Conservation (phyloP, 495 filamentous ascomycete genomes). For the Geopyxis carbonaria region DNA sequence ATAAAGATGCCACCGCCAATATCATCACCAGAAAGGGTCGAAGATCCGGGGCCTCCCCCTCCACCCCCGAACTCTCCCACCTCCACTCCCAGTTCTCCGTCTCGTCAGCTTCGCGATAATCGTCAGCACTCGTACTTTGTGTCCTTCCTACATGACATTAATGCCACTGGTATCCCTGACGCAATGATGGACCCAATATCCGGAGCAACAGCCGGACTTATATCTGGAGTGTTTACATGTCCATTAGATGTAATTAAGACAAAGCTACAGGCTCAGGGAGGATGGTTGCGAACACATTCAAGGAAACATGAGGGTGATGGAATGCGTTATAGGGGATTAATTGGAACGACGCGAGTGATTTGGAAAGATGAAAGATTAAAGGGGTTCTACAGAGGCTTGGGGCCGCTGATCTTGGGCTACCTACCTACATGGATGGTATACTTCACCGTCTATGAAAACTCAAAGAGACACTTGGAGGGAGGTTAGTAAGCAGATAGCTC, state of each 20-base stretch:
- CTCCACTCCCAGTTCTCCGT: too few species aligned
- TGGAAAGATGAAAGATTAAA: constrained; percentile 73
- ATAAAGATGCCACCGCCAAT: too few species aligned
- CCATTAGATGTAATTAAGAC: constrained; percentile 99
- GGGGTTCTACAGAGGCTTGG: constrained; percentile 84
- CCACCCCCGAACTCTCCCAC: too few species aligned
- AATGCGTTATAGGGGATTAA: constrained; percentile 58
- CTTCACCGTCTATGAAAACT: constrained; percentile 83
- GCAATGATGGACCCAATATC: too few species aligned
- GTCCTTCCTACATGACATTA: too few species aligned
- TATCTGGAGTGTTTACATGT: constrained; percentile 86
- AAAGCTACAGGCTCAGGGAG: constrained; percentile 88
- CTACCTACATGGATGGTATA: constrained; percentile 97
- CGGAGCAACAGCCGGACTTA: constrained; percentile 74
- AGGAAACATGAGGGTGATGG: constrained; percentile 17
- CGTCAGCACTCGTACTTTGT: too few species aligned
- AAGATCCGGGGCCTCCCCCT: too few species aligned
- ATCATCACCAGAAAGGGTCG: too few species aligned
- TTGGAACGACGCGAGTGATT: constrained; percentile 72
- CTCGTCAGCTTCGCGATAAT: too few species aligned
- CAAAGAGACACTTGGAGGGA: constrained; percentile 46
- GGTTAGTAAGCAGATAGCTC: constrained; percentile 15
- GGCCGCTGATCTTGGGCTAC: constrained; percentile 87
- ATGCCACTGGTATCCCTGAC: too few species aligned
- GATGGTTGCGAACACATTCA: constrained; percentile 33